These are phyloP conservation scores for Solanum pennellii DNA, from an alignment of 257 asterid species.

Conservation along the genomic window DNA sequence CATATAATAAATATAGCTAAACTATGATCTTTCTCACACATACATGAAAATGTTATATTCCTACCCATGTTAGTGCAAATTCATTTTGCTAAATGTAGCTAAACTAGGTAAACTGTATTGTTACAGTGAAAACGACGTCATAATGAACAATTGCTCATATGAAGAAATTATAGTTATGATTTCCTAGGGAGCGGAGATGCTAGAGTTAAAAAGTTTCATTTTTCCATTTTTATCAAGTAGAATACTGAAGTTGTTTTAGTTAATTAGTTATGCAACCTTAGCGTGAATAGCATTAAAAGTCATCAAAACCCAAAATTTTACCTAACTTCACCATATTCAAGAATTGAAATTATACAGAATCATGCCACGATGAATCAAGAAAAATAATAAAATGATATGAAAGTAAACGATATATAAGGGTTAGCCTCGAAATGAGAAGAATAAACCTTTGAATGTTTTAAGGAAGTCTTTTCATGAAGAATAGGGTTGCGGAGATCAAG, in stretches of 20 bases:
- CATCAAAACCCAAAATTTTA: background rate
- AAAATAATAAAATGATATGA: background rate
- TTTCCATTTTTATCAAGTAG: background rate
- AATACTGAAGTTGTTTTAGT: too few species aligned
- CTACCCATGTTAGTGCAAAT: background rate
- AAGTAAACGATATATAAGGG: background rate
- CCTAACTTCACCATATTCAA: background rate
- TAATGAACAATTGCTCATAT: background rate
- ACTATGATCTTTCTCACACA: background rate
- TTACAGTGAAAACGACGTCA: background rate
- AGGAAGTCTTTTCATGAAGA: slow-evolving; percentile 6
- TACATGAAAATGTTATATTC: background rate
- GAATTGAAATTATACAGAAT: too few species aligned
- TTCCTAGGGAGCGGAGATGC: background rate
- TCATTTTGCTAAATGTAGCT: background rate
- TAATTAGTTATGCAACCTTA: too few species aligned
- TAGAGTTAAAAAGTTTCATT: background rate
- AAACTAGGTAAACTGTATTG: background rate
- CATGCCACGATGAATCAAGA: background rate
- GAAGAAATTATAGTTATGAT: background rate
- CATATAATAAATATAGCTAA: too few species aligned
- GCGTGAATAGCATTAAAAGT: too few species aligned
- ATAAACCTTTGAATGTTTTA: slow-evolving; percentile 9
- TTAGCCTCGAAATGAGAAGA: background rate
- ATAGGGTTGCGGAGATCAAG: slow-evolving; percentile 1